Evolutionary conservation across 2,329 filamentous ascomycete genomes (phyloP).

Genomic region (Cladosporium velox): DNA sequence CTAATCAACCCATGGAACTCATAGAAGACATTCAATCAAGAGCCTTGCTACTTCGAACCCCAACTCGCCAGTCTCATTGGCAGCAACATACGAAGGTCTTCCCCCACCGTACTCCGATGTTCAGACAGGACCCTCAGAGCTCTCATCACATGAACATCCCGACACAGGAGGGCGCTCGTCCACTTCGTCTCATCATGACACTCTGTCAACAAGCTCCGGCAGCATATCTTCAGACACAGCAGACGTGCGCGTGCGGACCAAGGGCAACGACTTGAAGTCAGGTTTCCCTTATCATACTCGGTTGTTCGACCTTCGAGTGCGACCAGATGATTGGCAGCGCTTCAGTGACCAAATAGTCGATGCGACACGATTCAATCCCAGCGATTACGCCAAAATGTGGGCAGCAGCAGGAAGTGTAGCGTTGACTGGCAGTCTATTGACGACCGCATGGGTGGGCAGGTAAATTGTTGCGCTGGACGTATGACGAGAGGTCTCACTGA

Average conservation of each 20-base stretch:
- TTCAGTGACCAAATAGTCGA: slow-evolving; percentile 29
- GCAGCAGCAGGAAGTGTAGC: slow-evolving; percentile 25
- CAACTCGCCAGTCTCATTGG: neutral
- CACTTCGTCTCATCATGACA: neutral
- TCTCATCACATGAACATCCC: neutral
- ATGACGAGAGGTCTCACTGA: neutral
- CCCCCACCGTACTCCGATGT: neutral
- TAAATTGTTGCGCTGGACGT: neutral
- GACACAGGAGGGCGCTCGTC: neutral
- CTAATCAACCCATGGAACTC: neutral
- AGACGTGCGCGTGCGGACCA: slow-evolving; percentile 26
- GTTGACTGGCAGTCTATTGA: slow-evolving; percentile 22
- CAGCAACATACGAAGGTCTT: neutral
- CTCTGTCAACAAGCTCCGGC: neutral
- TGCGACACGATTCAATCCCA: slow-evolving; percentile 24
- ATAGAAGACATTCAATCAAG: neutral
- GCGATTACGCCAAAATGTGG: slow-evolving; percentile 29
- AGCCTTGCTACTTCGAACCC: neutral
- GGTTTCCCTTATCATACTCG: slow-evolving; percentile 31
- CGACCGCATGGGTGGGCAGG: slow-evolving; percentile 23
- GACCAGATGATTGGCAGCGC: slow-evolving; percentile 29
- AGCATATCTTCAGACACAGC: neutral
- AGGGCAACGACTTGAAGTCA: slow-evolving; percentile 27
- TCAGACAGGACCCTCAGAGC: neutral
- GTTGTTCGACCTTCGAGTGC: slow-evolving; percentile 30